phyloP scores from a whole-genome alignment of 2,329 filamentous ascomycete species.

The Diplodia seriata region DNA sequence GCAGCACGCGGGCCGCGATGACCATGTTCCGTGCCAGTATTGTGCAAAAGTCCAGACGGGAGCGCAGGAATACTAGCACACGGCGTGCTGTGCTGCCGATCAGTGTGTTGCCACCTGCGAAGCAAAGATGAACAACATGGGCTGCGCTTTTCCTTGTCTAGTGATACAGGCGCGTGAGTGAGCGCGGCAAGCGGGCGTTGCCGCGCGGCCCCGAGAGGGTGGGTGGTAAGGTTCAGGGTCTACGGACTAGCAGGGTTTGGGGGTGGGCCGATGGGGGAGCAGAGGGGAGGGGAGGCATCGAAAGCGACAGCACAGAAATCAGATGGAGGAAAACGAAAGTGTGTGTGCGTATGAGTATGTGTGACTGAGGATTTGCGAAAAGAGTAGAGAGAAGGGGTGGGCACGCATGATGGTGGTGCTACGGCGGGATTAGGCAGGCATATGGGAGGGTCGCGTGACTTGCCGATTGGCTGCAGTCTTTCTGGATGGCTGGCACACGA shows the following conservation, averaged over 20 bases:
- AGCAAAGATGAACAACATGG: neutral
- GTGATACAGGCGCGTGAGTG: neutral
- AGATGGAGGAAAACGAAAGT: neutral
- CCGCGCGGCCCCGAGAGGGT: conserved; percentile 14
- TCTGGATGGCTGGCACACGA: neutral
- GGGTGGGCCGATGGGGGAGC: neutral
- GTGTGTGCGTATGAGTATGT: neutral
- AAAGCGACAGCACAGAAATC: neutral
- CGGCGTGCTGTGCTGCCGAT: neutral
- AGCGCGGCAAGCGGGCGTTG: conserved; percentile 3
- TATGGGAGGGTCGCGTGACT: conserved; percentile 14
- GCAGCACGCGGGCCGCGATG: neutral
- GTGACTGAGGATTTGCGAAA: conserved; percentile 3
- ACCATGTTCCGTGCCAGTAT: neutral
- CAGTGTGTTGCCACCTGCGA: neutral
- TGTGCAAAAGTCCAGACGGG: neutral
- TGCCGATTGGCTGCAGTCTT: conserved; percentile 11
- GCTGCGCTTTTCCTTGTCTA: neutral
- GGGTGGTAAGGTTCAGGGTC: conserved; percentile 14
- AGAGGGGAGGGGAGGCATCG: neutral
- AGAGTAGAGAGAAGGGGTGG: neutral
- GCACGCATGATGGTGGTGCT: neutral
- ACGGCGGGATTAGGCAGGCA: conserved; percentile 10
- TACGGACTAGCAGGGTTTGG: neutral
- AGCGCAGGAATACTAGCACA: neutral